Conservation (phyloP, 1,139 yeast species). For the Geotrichum klebahnii region DNA sequence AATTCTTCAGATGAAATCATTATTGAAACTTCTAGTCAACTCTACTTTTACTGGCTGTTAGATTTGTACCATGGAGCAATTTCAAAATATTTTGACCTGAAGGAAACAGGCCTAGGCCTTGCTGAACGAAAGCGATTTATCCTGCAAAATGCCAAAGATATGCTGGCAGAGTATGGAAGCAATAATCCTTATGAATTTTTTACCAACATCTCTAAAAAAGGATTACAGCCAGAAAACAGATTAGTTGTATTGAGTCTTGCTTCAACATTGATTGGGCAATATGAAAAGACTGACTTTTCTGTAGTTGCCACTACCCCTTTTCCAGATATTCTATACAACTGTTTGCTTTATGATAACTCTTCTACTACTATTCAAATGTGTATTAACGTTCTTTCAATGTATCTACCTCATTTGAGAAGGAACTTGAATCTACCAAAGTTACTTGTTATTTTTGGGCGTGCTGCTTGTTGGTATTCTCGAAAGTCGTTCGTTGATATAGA, state of each 20-base stretch:
- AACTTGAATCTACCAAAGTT: slow-evolving; percentile 44
- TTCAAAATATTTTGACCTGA: slow-evolving; percentile 14
- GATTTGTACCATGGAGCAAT: slow-evolving; percentile 22
- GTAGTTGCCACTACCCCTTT: slow-evolving; percentile 10
- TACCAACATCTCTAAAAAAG: too few species aligned
- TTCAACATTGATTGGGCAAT: slow-evolving; percentile 13
- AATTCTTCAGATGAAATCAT: not conserved
- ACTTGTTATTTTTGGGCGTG: slow-evolving; percentile 47
- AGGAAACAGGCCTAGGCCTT: slow-evolving; percentile 21
- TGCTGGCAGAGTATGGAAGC: slow-evolving; percentile 44
- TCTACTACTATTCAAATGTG: slow-evolving; percentile 45
- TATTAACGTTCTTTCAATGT: slow-evolving; percentile 49
- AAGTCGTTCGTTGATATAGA: not conserved
- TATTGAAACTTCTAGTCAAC: slow-evolving; percentile 22
- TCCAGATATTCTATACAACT: slow-evolving; percentile 37
- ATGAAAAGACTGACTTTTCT: slow-evolving; percentile 8
- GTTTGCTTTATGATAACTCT: slow-evolving; percentile 47
- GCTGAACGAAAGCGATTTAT: slow-evolving; percentile 45
- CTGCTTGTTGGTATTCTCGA: slow-evolving; percentile 41
- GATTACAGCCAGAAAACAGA: too few species aligned
- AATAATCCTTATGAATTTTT: slow-evolving; percentile 15
- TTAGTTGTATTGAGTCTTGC: slow-evolving; percentile 14
- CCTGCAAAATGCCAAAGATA: slow-evolving; percentile 43
- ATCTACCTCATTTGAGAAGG: slow-evolving; percentile 49
- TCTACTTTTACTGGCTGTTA: slow-evolving; percentile 24